Conservation (phyloP, 495 filamentous ascomycete species). For the Hypomontagnella monticulosa region DNA sequence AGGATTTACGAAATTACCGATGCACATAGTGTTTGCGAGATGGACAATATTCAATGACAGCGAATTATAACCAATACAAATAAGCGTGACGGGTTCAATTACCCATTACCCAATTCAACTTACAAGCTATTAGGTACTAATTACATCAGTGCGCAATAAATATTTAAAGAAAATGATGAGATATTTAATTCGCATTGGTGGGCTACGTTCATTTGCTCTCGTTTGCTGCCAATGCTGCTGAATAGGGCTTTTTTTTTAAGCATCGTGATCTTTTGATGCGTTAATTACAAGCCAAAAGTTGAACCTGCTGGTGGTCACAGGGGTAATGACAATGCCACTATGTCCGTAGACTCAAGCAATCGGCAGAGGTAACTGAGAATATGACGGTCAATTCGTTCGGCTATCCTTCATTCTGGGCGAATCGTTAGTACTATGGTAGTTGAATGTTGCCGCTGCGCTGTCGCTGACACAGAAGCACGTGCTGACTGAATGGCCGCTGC, state of each 20-base stretch:
- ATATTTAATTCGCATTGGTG: conserved; percentile 9
- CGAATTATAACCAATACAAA: no score
- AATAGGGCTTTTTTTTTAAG: conserved; percentile 11
- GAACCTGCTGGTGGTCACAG: conserved; percentile 24
- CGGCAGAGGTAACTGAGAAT: conserved; percentile 11
- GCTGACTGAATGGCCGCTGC: conserved; percentile 14
- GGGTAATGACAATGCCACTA: conserved; percentile 39
- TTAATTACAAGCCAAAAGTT: conserved; percentile 27
- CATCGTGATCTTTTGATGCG: conserved; percentile 38
- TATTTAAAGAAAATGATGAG: conserved; percentile 14
- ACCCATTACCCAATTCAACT: neutral
- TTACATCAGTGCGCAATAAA: no score
- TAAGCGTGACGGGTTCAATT: neutral
- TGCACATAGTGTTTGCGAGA: conserved; percentile 5
- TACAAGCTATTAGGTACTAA: neutral
- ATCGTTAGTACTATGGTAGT: conserved; percentile 20
- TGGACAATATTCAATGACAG: neutral
- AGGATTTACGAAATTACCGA: conserved; percentile 17
- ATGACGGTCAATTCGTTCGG: conserved; percentile 26
- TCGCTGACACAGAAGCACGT: conserved; percentile 25
- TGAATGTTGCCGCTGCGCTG: conserved; percentile 14
- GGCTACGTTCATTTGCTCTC: conserved; percentile 7
- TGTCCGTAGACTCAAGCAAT: conserved; percentile 21
- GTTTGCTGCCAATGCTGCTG: conserved; percentile 26
- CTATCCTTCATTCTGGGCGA: conserved; percentile 27